Evolutionary conservation across 2,329 filamentous ascomycete genomes (phyloP), one percentile per base, ranked within the genome.

Genomic region (Cladophialophora exuberans): DNA sequence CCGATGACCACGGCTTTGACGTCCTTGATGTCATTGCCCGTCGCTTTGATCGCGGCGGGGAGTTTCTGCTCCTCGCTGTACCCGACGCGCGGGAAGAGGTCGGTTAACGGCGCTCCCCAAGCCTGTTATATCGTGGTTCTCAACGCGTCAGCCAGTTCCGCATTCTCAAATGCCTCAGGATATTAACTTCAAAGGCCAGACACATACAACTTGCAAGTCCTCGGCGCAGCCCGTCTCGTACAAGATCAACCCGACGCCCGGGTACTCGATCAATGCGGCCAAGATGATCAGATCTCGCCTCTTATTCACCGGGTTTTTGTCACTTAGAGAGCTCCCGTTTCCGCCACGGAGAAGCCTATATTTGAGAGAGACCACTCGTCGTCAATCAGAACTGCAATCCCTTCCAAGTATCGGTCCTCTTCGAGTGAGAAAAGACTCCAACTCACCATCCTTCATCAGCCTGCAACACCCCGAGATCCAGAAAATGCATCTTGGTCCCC

Each of bases 401-500:
- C 13, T 22, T 18, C 36, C 17, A 22, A 11, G 5, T 11, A 22
- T 17, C 35, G 3, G 38, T 4, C 10, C 20, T 30, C 36, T 2
- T 4, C 20, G 18, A 7, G n/a, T 10, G n/a, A 28, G 10, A n/a
- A 48, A 9, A 15, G 28, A 13, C 25, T 30, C 10, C n/a, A 4
- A 54, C 60, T n/a, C 54, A 68, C 67, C 76, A 79, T 33, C 70
- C 75, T 56, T 79, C 77, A 56, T 80, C 76, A 33, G 66, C 70
- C 62, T 78, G 72, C 3, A 79, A 65, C 57, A 69, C 73, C 10
- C 76, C 76, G 6, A 77, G 64, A 62, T 77, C 69, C 15, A 78
- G 62, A 11, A 79, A 64, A 62, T 76, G 73, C 66, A 78, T 76
- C 62, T 76, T 77, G 4, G 76, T 79, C 5, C 76, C 76, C 9